Evolutionary conservation across 1,139 yeast species (phyloP), one percentile per base, ranked within the genome.

Genomic region (Lipomyces yarrowii): DNA sequence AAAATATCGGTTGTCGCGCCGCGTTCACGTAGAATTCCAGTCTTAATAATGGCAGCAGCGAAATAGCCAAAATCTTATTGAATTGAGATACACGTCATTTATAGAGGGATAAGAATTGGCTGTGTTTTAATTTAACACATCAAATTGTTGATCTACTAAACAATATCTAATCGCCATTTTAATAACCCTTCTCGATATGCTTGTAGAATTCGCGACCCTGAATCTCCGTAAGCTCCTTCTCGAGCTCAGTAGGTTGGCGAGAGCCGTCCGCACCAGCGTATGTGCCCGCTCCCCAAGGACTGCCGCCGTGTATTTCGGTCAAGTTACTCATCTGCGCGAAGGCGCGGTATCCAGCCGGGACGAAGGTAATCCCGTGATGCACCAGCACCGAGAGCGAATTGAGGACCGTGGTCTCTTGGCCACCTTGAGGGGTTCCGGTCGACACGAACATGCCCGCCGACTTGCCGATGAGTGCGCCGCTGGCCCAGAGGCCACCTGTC

Each of bases 221-320:
- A 72, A 79, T 80, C 64, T 73, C 72, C 61, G 90, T 91, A 69
- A 87, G 74, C 73, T 84, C 83, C 76, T 83, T 78, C 79, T 89
- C 93, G 65, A 86, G 79, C 56, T 79, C 84, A 62, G 84, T 75
- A 52, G 90, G 88, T 70, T 79, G 77, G 79, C 92, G 85, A 18
- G 89, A 83, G 69, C 92, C 92, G 74, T 86, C 91, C 56, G 83
- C 80, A 70, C 86, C 89, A 55, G 91, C 90, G 83, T 88, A 90
- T 15, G 92, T 81, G 87, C 86, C 73, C 58, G 94, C 90, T 77
- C 91, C 91, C 89, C 90, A 88, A 61, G 93, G 84, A 56, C 90
- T 86, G 67, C 87, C 87, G 73, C 92, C 93, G 75, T 87, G 91
- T 63, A 85, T 82, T 78, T 86, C 89, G 51, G 81, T 83, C 60